Conservation (phyloP, 805 yeast species). For the Candida ipomoeae region DNA sequence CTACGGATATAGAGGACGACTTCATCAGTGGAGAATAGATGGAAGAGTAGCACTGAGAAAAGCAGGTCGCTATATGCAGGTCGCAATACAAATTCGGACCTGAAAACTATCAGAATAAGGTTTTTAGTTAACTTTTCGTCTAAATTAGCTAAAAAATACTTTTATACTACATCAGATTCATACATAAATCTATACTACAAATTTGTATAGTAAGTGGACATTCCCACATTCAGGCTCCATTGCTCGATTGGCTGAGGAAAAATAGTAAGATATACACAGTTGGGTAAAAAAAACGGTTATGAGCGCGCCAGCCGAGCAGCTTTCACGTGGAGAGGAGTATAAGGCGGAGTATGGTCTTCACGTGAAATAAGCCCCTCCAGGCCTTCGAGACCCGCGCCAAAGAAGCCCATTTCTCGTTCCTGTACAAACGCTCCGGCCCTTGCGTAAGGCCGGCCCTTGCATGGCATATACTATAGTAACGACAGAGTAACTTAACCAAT, state of each 20-base stretch:
- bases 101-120: too few relatives aligned
- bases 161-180: too few relatives aligned
- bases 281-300: neutral
- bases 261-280: too few relatives aligned
- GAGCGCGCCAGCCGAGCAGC: neutral
- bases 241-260: too few relatives aligned
- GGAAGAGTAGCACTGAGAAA: neutral
- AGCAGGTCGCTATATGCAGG: neutral
- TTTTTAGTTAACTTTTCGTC: too few relatives aligned
- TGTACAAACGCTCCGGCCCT: neutral
- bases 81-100: too few relatives aligned
- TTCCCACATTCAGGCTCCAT: too few relatives aligned
- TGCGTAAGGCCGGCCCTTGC: neutral
- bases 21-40: constrained; percentile 8
- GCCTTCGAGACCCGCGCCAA: neutral
- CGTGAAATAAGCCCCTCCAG: neutral
- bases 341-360: neutral
- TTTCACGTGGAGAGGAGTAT: neutral
- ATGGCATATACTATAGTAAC: too few relatives aligned
- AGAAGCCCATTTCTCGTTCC: neutral
- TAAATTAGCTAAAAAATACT: too few relatives aligned
- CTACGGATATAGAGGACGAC: constrained; percentile 9
- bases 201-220: too few relatives aligned
- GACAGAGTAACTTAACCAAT: too few relatives aligned
- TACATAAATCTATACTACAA: too few relatives aligned